phyloP scores from a whole-genome alignment of 805 yeast genomes.

The Kurtzmaniella cleridarum region DNA sequence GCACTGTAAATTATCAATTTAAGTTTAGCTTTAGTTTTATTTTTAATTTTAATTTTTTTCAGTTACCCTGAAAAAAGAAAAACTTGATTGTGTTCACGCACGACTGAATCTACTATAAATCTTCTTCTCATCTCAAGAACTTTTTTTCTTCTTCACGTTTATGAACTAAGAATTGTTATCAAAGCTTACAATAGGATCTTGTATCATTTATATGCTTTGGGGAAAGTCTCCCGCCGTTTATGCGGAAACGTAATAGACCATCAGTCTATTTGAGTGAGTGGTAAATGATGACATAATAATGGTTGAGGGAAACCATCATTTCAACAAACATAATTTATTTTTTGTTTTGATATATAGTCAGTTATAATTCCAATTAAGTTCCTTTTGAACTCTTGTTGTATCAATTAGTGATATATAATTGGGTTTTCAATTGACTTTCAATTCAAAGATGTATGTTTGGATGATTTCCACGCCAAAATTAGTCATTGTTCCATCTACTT shows the following conservation, averaged over 20 bases:
- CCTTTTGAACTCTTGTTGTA: conserved; percentile 2
- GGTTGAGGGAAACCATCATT: neutral
- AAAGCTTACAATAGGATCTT: conserved; percentile 57
- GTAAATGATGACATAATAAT: neutral
- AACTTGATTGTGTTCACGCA: neutral
- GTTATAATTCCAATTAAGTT: conserved; percentile 4
- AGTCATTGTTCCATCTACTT: neutral
- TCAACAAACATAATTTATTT: no score
- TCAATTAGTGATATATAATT: neutral
- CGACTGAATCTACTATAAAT: neutral
- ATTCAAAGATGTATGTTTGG: no score
- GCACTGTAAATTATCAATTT: neutral
- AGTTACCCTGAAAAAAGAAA: conserved; percentile 3
- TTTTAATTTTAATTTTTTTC: conserved; percentile 3
- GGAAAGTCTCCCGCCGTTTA: conserved; percentile 83
- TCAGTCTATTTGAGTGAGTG: conserved; percentile 19
- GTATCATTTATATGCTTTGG: conserved; percentile 50
- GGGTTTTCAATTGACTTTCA: no score
- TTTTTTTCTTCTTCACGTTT: conserved; percentile 40
- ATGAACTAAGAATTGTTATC: conserved; percentile 75
- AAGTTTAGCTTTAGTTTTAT: no score
- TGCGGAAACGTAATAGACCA: conserved; percentile 57
- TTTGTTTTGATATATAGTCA: conserved; percentile 4
- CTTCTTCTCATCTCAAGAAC: conserved; percentile 3
- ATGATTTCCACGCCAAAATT: neutral